Evolutionary conservation across 495 filamentous ascomycete genomes (phyloP), one percentile per base, ranked within the genome.

Genomic region (Chaetomidium leptoderma): DNA sequence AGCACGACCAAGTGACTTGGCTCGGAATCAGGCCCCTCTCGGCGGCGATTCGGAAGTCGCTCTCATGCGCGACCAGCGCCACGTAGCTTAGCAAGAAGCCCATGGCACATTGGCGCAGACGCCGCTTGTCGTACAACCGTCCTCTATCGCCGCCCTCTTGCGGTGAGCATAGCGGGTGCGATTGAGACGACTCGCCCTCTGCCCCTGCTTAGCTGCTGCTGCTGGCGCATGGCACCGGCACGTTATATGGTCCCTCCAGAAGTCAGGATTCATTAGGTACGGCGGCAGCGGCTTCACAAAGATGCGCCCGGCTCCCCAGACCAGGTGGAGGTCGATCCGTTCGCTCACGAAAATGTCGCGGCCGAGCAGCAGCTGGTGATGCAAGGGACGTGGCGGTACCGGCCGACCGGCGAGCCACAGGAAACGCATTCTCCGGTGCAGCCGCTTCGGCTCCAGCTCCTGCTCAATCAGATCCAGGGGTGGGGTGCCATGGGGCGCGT

Each of bases 381-480:
- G 24, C 42, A 45, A 27, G 42, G 42, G 24, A 17, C 42, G 42
- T 45, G 42, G 42, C 7, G 42, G 39, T 0, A 42, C 39, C 19
- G 39, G 39, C 4, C 39, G 39, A 16, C 39, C 39, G 39, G 39
- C 39, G n/a, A 42, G 39, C 39, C 39, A 42, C 3, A 42, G 39
- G 39, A 42, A 42, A 21, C 39, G 39, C 39, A 42, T 42, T 42
- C 39, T 19, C 17, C 39, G 39, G 39, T 42, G 39, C 39, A 42
- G 39, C 39, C 39, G 39, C 9, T 42, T 42, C 19, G 39, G 39
- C 9, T 42, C 39, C 17, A 42, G 39, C 8, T 42, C 39, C 39
- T 42, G 39, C 39, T 19, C 19, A 1, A 42, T 21, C 7, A 42
- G 19, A 3, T 42, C 39, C 4, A 42, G 6, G 19, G 39, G 39